phyloP scores from a whole-genome alignment of 495 filamentous ascomycete species.

The Xanthoparmelia taractica region DNA sequence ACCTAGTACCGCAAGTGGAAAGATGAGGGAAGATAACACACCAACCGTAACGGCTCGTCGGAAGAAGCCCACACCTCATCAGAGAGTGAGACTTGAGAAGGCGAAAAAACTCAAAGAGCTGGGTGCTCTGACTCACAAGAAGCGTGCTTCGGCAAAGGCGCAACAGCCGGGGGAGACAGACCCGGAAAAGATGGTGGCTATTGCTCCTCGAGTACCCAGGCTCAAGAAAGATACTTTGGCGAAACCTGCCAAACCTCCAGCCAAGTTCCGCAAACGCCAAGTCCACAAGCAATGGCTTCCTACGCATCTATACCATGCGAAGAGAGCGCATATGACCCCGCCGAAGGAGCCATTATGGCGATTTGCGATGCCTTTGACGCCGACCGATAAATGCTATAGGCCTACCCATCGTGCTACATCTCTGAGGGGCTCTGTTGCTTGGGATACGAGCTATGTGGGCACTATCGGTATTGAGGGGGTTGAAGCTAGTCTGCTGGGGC shows the following conservation, averaged over 20 bases:
- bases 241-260: constrained; percentile 53
- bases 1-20: constrained; percentile 14
- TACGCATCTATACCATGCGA: constrained; percentile 89
- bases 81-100: constrained; percentile 74
- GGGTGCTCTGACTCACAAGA: constrained; percentile 48
- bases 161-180: constrained; percentile 31
- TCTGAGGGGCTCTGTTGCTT: constrained; percentile 60
- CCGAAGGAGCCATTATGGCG: constrained; percentile 77
- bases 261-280: constrained; percentile 80
- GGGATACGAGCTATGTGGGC: constrained; percentile 95
- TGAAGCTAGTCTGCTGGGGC: constrained; percentile 50
- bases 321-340: constrained; percentile 78
- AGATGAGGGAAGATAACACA: constrained; percentile 87
- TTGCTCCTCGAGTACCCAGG: constrained; percentile 51
- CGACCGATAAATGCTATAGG: constrained; percentile 82
- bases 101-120: constrained; percentile 64
- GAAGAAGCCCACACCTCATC: constrained; percentile 60
- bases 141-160: constrained; percentile 26
- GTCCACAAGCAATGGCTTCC: constrained; percentile 87
- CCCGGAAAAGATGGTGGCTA: constrained; percentile 27
- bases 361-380: constrained; percentile 74
- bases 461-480: constrained; percentile 72
- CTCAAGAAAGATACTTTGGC: constrained; percentile 64
- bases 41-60: constrained; percentile 67
- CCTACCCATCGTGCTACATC: constrained; percentile 76